Conservation (phyloP, 495 filamentous ascomycete genomes). For the Aspergillus kassunensis region DNA sequence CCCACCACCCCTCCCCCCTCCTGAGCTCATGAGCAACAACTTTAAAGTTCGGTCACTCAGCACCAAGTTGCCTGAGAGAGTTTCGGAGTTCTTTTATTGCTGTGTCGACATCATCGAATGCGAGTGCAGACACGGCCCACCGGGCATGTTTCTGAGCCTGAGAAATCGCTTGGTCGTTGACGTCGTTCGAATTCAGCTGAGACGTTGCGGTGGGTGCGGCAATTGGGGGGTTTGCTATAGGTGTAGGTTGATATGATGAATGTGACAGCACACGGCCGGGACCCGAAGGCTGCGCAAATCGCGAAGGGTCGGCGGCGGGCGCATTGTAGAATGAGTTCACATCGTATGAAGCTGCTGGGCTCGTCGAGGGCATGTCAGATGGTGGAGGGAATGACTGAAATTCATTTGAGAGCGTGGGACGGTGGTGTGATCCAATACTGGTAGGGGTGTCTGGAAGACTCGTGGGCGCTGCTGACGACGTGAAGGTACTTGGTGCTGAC, state of each 20-base stretch:
- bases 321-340: constrained; percentile 32
- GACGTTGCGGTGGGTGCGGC: constrained; percentile 20
- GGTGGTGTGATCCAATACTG: constrained; percentile 12
- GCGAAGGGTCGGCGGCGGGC: constrained; percentile 20
- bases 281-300: constrained; percentile 17
- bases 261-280: constrained; percentile 14
- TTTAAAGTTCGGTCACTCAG: constrained; percentile 22
- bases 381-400: constrained; percentile 49
- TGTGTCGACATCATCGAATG: constrained; percentile 92
- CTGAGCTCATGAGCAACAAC: neutral
- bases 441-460: constrained; percentile 41
- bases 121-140: constrained; percentile 94
- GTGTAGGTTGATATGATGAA: constrained; percentile 18
- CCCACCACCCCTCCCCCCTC: neutral
- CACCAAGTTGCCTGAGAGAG: constrained; percentile 55
- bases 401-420: constrained; percentile 22
- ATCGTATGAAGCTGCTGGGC: constrained; percentile 26
- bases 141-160: constrained; percentile 92
- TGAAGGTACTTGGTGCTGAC: constrained; percentile 35
- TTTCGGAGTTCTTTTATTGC: constrained; percentile 79
- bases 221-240: constrained; percentile 15
- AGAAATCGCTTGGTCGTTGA: constrained; percentile 71
- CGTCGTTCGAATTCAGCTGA: constrained; percentile 22
- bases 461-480: constrained; percentile 23
- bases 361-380: constrained; percentile 19